Percentiles rank a stretch among this genome's conserved stretches.
These are phyloP conservation scores for Fusarium zealandicum DNA, from an alignment of 2,329 filamentous ascomycete genomes.

Conservation along the genomic window DNA sequence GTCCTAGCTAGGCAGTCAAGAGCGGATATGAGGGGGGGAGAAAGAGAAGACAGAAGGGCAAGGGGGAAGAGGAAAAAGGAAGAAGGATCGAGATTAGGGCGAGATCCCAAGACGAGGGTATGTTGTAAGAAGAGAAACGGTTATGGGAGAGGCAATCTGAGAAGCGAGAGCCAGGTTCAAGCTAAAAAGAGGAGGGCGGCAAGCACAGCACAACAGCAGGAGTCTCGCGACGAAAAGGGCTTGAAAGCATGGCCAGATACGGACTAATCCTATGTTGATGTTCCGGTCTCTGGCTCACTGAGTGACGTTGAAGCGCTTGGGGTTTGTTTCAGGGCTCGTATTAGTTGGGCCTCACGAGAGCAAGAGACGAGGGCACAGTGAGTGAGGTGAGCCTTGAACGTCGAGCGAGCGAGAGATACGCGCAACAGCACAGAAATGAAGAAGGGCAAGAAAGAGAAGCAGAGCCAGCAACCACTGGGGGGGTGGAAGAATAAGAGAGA, in stretches of 20 bases:
- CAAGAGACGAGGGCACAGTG: background rate
- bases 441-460: slow-evolving; percentile 12
- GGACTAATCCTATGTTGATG: background rate
- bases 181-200: slow-evolving; percentile 38
- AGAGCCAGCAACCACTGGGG: slow-evolving; percentile 9
- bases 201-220: slow-evolving; percentile 25
- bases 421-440: slow-evolving; percentile 21
- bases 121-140: slow-evolving; percentile 23
- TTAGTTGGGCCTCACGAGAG: background rate
- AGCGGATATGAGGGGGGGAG: slow-evolving; percentile 21
- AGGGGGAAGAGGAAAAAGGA: slow-evolving; percentile 13
- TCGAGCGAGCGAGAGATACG: slow-evolving; percentile 12
- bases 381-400: slow-evolving; percentile 17
- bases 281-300: background rate
- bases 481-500: slow-evolving; percentile 25
- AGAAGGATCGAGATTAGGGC: slow-evolving; percentile 34
- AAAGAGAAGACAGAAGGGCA: slow-evolving; percentile 14
- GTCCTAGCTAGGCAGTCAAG: too few species aligned
- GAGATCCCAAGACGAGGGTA: slow-evolving; percentile 37
- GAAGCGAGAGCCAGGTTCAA: slow-evolving; percentile 34
- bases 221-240: slow-evolving; percentile 22
- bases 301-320: slow-evolving; percentile 30
- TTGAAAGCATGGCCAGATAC: slow-evolving; percentile 28
- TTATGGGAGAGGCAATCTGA: slow-evolving; percentile 8
- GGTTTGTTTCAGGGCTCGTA: slow-evolving; percentile 24